Evolutionary conservation across 169 alveolate genomes (phyloP).

Genomic region (Plasmodium cynomolgi): DNA sequence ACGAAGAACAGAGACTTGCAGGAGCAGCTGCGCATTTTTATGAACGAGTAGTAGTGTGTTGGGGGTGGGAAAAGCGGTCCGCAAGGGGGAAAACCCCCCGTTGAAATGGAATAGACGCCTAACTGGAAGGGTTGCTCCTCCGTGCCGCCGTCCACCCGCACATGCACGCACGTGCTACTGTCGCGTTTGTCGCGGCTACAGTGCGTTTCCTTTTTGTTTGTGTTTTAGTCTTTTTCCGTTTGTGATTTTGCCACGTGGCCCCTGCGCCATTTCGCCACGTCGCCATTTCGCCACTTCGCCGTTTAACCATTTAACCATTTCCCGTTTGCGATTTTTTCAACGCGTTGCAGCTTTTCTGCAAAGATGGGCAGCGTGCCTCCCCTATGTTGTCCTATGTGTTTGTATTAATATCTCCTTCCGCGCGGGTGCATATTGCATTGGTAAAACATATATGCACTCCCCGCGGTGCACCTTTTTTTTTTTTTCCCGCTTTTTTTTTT

Average conservation of each 20-base stretch:
- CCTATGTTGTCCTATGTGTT: neutral
- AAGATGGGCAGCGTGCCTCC: neutral
- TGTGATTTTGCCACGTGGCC: neutral
- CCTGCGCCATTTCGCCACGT: too few species aligned
- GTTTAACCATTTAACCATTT: too few species aligned
- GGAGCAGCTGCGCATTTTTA: slow-evolving; percentile 67
- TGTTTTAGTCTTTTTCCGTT: neutral
- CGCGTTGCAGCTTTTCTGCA: neutral
- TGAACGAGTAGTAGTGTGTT: slow-evolving; percentile 14
- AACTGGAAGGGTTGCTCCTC: neutral
- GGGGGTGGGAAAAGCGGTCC: neutral
- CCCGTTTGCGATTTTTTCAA: neutral
- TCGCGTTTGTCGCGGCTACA: neutral
- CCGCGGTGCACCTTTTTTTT: neutral
- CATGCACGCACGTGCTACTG: neutral
- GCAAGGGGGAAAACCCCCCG: too few species aligned
- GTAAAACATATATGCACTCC: neutral
- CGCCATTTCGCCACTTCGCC: too few species aligned
- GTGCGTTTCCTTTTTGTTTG: neutral
- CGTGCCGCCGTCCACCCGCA: neutral
- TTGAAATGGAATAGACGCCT: neutral
- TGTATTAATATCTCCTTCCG: neutral
- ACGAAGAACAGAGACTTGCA: slow-evolving; percentile 59
- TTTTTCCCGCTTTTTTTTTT: neutral
- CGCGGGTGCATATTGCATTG: neutral